Evolutionary conservation across 1,284 basidiomycete species (phyloP), one percentile per base, ranked within the genome.

Genomic region (Ustilago tritici): DNA sequence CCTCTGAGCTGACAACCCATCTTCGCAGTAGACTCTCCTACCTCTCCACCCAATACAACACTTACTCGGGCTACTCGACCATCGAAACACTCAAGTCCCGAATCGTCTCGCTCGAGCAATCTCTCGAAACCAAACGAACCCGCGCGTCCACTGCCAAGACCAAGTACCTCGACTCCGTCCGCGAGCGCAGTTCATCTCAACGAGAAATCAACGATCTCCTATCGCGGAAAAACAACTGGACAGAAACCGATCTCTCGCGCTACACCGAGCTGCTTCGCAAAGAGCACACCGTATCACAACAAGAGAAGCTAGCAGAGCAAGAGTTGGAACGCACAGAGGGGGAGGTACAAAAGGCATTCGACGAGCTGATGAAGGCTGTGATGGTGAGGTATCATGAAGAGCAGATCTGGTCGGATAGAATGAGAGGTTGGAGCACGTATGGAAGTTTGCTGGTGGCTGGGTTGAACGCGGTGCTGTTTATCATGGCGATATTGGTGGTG

Each of bases 331-430:
- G 63, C 8, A 73, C 66, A 6, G 84, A 84, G 31, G 49, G 56
- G 2, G 57, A 73, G 9, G 79, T 84, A 31, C 70, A 83, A 55
- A 61, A 55, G 15, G 69, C 71, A 0, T 85, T 84, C 47, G 84
- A 86, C 31, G 76, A 81, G 17, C 52, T 86, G 31, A 81, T 85
- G 70, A 69, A 77, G 41, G 76, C 70, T 4, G 81, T 84, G 3
- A 72, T 85, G 77, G 67, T 77, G 50, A 61, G 84, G 19, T 86
- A 85, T 62, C 84, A 86, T 56, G 81, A 84, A 38, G 84, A 86
- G 55, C 82, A 84, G 58, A 70, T 83, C 17, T 86, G 84, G 84
- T 78, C 76, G 63, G 84, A 86, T 53, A 65, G 80, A 2, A 75
- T 85, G 46, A 58, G 84, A 0, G 78, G 74, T 17, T 62, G 76